These are phyloP conservation scores for Neospermospora avenae DNA, from an alignment of 2,329 filamentous ascomycete species.

Conservation along the genomic window DNA sequence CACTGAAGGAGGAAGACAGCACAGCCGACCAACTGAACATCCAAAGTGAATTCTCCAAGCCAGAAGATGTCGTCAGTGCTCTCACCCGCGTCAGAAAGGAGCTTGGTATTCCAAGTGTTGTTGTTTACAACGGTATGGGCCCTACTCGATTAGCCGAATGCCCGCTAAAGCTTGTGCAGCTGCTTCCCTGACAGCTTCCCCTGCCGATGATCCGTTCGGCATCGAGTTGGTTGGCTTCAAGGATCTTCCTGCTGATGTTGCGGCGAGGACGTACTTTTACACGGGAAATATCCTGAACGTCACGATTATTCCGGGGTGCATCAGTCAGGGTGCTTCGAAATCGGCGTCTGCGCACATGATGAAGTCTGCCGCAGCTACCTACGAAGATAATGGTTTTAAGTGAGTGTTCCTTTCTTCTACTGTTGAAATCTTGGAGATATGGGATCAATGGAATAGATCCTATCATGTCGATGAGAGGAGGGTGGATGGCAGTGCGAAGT, in stretches of 20 bases:
- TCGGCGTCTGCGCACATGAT: slow-evolving; percentile 18
- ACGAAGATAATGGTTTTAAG: not conserved
- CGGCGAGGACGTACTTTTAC: slow-evolving; percentile 27
- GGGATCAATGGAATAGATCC: not conserved
- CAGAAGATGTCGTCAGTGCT: slow-evolving; percentile 4
- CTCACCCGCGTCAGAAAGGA: not conserved
- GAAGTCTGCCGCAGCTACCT: not conserved
- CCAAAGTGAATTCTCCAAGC: slow-evolving; percentile 24
- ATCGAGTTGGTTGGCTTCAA: not conserved
- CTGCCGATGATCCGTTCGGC: not conserved
- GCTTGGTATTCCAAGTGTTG: not conserved
- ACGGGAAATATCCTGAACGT: slow-evolving; percentile 25
- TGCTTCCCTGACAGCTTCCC: not conserved
- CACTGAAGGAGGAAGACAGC: slow-evolving; percentile 12
- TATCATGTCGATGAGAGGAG: not conserved
- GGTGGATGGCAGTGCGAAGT: not conserved
- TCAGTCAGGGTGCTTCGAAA: slow-evolving; percentile 26
- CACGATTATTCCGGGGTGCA: slow-evolving; percentile 15
- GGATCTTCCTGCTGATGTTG: slow-evolving; percentile 15
- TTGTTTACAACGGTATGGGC: not conserved
- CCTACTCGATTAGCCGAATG: not conserved
- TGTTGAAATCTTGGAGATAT: not conserved
- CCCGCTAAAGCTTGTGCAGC: not conserved
- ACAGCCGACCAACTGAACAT: slow-evolving; percentile 22
- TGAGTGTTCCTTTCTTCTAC: not conserved